phyloP scores from a whole-genome alignment of 306 rosid genomes.

The Medicago ruthenica region DNA sequence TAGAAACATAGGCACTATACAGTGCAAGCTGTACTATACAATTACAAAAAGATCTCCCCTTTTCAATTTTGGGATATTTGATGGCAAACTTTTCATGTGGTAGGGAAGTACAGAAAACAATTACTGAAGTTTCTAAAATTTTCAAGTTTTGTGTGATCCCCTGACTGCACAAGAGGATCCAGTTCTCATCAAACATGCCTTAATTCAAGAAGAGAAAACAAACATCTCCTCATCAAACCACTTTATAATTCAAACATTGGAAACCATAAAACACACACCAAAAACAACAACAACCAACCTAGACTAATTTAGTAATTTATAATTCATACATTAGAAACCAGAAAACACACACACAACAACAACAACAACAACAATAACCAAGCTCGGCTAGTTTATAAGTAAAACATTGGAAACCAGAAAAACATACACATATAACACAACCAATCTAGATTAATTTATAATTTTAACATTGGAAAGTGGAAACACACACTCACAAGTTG shows the following conservation, averaged over 20 bases:
- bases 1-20: background rate
- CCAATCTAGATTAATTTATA: constrained; percentile 31
- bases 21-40: background rate
- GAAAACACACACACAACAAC: background rate
- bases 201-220: constrained; percentile 3
- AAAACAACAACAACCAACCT: no score
- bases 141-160: background rate
- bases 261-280: no score
- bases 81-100: constrained; percentile 21
- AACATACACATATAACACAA: background rate
- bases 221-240: constrained; percentile 1
- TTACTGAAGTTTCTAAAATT: constrained; percentile 6
- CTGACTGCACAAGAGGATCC: background rate
- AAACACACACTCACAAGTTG: constrained; percentile 7
- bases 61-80: background rate
- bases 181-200: background rate
- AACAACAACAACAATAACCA: constrained; percentile 10
- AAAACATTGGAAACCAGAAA: constrained; percentile 40
- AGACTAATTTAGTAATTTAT: constrained; percentile 33
- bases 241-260: no score
- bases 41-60: background rate
- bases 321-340: constrained; percentile 40
- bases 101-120: constrained; percentile 17
- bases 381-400: constrained; percentile 27
- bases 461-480: constrained; percentile 27